These are phyloP conservation scores for Tuber brumale DNA, from an alignment of 495 filamentous ascomycete genomes.

Conservation along the genomic window DNA sequence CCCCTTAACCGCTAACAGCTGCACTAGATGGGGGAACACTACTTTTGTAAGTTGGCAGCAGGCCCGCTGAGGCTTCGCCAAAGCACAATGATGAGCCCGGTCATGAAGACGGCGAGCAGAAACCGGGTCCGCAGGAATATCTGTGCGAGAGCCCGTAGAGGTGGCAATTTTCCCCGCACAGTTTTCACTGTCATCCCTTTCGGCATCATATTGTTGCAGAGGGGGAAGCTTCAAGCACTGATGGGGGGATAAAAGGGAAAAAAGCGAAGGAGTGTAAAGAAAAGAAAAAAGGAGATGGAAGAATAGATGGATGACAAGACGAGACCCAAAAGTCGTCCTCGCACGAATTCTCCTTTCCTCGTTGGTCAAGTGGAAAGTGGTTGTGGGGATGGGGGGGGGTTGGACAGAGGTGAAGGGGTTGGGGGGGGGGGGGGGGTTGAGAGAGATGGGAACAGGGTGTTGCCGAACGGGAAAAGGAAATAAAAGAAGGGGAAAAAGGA, in stretches of 20 bases:
- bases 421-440: neutral
- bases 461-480: constrained; percentile 1
- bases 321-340: neutral
- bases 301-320: neutral
- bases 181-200: constrained; percentile 75
- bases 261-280: constrained; percentile 29
- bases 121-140: constrained; percentile 74
- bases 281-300: constrained; percentile 14
- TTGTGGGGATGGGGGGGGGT: neutral
- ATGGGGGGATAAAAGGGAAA: constrained; percentile 33
- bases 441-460: neutral
- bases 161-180: constrained; percentile 71
- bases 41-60: constrained; percentile 89
- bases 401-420: neutral
- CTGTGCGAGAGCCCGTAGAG: constrained; percentile 69
- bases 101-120: constrained; percentile 64
- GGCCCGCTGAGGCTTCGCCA: constrained; percentile 81
- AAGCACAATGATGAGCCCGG: constrained; percentile 70
- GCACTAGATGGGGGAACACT: constrained; percentile 22
- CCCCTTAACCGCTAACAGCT: constrained; percentile 13
- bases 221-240: constrained; percentile 37
- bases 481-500: neutral
- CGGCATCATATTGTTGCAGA: constrained; percentile 38
- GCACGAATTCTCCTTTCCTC: neutral
- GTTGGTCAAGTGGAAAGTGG: neutral